Evolutionary conservation across 2,329 filamentous ascomycete species (phyloP), one percentile per base, ranked within the genome.

Genomic region (Lasiodiplodia gonubiensis): DNA sequence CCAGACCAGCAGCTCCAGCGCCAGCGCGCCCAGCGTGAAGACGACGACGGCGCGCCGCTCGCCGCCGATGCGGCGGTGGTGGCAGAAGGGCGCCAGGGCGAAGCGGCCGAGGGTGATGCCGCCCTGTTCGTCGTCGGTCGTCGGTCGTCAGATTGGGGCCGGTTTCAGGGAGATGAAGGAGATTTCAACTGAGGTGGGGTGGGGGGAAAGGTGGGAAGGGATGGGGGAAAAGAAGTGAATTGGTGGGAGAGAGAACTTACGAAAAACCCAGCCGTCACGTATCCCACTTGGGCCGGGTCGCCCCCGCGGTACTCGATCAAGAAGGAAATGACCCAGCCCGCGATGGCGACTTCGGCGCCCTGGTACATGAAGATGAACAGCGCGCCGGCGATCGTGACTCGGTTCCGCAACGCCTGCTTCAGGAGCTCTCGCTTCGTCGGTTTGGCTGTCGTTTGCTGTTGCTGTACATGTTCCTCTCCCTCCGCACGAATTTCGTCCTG

Each of bases 331-430:
- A 94, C 90, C 93, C 92, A 96, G 64, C 92, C 92, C 0, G 90
- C 92, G 70, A 94, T 92, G 16, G 89, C 89, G 18, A 96, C 92
- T 78, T 96, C 92, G 42, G 91, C 90, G 39, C 92, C 92, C 78
- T 95, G 92, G 77, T 97, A 96, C 30, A 89, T 88, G 76, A 96
- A 95, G 77, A 95, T 91, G 81, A 95, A 95, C 11, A 92, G 77
- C 0, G 92, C 90, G 3, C 92, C 91, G 0, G 95, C 83, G 1
- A 95, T 78, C 0, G 93, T 92, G 4, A 89, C 84, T 37, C 78
- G 80, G 71, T 84, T 85, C 67, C 80, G 80, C 37, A 89, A 71
- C 2, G 86, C 83, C 63, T 80, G 76, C 67, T 80, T 86, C 76
- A 80, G 83, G 73, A 78, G 81, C 79, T 75, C 86, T 76, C 69